Conservation (phyloP, 2,329 filamentous ascomycete species). For the Hymenoscyphus infarciens region DNA sequence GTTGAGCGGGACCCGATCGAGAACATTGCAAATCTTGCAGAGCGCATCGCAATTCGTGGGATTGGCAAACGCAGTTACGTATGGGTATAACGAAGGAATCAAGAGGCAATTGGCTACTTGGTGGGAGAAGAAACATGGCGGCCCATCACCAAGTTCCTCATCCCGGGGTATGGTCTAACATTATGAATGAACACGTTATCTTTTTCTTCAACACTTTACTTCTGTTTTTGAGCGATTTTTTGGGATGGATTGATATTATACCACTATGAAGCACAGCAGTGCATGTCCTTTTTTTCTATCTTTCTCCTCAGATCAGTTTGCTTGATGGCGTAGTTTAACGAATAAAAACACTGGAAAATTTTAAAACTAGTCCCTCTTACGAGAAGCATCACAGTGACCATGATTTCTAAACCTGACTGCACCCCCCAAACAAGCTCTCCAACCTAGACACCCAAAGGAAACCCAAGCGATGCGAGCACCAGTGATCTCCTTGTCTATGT, state of each 20-base stretch:
- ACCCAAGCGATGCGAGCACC: too few relatives aligned
- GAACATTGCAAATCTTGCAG: conserved; percentile 33
- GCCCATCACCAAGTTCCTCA: not conserved
- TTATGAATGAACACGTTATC: not conserved
- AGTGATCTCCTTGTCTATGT: not conserved
- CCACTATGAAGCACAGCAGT: not conserved
- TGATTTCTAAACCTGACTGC: too few relatives aligned
- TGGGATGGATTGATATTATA: conserved; percentile 1
- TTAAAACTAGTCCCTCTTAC: too few relatives aligned
- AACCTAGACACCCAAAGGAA: too few relatives aligned
- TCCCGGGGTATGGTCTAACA: not conserved
- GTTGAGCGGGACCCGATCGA: conserved; percentile 30
- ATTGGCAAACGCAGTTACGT: conserved; percentile 39
- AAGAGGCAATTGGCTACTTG: conserved; percentile 11
- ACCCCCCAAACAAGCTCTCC: too few relatives aligned
- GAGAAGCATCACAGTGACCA: too few relatives aligned
- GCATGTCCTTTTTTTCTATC: not conserved
- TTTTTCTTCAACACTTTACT: not conserved
- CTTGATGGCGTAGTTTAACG: not conserved
- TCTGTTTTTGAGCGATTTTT: not conserved
- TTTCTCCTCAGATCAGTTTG: not conserved
- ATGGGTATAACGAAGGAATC: conserved; percentile 38
- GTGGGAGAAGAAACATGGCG: conserved; percentile 5
- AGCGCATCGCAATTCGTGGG: conserved; percentile 38
- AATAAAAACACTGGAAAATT: not conserved